Base-by-base conservation (phyloP, 495 filamentous ascomycete species). In the Cryomyces antarcticus region DNA sequence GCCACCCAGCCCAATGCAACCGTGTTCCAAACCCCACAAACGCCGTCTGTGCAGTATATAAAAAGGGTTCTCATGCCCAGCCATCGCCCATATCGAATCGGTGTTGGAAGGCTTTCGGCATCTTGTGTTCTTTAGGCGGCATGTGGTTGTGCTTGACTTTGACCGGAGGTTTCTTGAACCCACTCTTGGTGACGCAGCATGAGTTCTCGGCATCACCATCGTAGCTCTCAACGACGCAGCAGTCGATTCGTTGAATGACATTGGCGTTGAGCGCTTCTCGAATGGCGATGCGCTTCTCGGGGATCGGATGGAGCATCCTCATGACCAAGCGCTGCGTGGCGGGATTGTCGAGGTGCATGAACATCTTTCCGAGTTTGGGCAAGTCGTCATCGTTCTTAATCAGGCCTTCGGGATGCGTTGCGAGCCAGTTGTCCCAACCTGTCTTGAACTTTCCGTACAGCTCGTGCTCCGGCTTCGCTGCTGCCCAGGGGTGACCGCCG, bases 251-350 rank as follows among this genome's bases (percentile, higher is more conserved):
- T 61, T 72, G 75, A 42, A 87, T 60, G 68, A 69, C 80, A 30
- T 70, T 60, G 49, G 74, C 70, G 40, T 64, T 67, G 41, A 80
- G 52, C 9, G 73, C 73, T 0, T 76, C 68, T 24, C 66, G 57
- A 39, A 83, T 77, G 28, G 71, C 66, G 43, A 77, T 70, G 17
- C 82, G 75, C 54, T 69, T 71, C 17, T 60, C 60, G 7, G 81
- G 80, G 49, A 79, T 60, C 1, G 80, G 78, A 55, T 86, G 72
- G 39, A 85, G 64, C 81, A 88, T 85, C 50, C 68, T 70, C n/a
- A 82, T 60, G 4, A 87, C 57, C 4, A 88, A 57, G 4, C 72
- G 68, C 42, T 70, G 69, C 37, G 81, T 61, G 7, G 65, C 64
- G 3, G 66, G 63, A 35, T 69, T 67, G 31, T 55, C 54, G 31